Evolutionary conservation across 371 early-diverging fungal genomes (phyloP), one percentile per base, ranked within the genome.

Genomic region (Fennellomyces sp.): DNA sequence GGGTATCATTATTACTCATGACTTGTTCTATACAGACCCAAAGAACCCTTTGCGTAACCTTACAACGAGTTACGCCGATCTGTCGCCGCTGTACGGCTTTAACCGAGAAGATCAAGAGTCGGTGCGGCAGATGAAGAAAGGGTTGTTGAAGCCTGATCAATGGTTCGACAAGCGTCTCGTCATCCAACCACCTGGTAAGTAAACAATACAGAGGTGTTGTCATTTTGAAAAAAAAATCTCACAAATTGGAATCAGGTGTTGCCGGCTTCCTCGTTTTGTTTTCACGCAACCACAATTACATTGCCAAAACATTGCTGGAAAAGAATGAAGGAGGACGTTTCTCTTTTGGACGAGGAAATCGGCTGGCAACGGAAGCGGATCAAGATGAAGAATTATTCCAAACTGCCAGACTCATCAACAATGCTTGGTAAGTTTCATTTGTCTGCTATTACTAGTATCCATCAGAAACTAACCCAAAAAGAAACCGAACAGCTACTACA

Each of bases 211-310:
- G n/a, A n/a, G 27, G 3, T 3, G 23, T 21, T 25, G 13, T 12
- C 29, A 28, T 59, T 29, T 48, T 21, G 6, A 25, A 15, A 52
- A 28, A 6, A 35, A 6, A 51, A 19, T 17, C 17, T n/a, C 12
- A n/a, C n/a, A n/a, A n/a, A n/a, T n/a, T 6, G n/a, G 25, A 26
- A 29, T 45, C 28, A 65, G 80, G 80, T 39, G 80, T 80, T 15
- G 70, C 60, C 13, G 64, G 70, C 35, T 39, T 84, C 17, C 35
- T 82, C 36, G 72, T 81, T 8, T 17, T 84, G 5, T 84, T 84
- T 56, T 76, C 79, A 3, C 69, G 84, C 23, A 84, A 84, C 52
- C 84, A 84, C 56, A 84, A 82, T 33, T 76, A 68, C 56, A 82
- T 84, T 63, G 82, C 82, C 8, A 57, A 75, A 39, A 62, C 60